Evolutionary conservation across 345 rosid genomes (phyloP).

Genomic region (Salix arbutifolia): DNA sequence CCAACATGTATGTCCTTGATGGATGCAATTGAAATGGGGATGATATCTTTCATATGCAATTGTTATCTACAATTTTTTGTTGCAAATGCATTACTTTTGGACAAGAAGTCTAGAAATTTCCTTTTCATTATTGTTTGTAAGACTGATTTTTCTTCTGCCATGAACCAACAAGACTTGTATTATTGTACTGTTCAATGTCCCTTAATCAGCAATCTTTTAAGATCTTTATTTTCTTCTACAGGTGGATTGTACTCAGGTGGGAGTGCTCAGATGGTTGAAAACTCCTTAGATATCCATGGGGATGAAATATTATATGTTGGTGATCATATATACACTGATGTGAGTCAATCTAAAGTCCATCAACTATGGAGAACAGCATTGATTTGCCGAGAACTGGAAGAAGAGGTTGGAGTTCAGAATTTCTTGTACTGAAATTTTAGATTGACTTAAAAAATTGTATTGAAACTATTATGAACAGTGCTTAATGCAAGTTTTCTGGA

Average conservation of each 20-base stretch:
- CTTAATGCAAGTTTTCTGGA: background rate
- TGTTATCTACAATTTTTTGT: background rate
- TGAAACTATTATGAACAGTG: background rate
- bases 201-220: background rate
- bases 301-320: conserved; percentile 94
- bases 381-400: conserved; percentile 90
- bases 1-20: background rate
- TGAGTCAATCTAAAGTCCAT: conserved; percentile 88
- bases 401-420: conserved; percentile 51
- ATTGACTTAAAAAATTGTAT: background rate
- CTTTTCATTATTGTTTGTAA: background rate
- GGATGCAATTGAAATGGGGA: too few species aligned
- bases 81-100: background rate
- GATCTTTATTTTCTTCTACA: conserved; percentile 25
- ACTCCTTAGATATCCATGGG: conserved; percentile 78
- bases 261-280: conserved; percentile 96
- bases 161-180: background rate
- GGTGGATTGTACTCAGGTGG: conserved; percentile 94
- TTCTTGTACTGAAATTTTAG: background rate
- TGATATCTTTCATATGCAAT: too few species aligned
- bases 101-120: background rate
- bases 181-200: background rate
- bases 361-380: conserved; percentile 91
- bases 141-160: background rate
- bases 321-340: conserved; percentile 96